These are phyloP conservation scores for Umbelopsis ramanniana DNA, from an alignment of 192 early-diverging fungal species.

Conservation along the genomic window DNA sequence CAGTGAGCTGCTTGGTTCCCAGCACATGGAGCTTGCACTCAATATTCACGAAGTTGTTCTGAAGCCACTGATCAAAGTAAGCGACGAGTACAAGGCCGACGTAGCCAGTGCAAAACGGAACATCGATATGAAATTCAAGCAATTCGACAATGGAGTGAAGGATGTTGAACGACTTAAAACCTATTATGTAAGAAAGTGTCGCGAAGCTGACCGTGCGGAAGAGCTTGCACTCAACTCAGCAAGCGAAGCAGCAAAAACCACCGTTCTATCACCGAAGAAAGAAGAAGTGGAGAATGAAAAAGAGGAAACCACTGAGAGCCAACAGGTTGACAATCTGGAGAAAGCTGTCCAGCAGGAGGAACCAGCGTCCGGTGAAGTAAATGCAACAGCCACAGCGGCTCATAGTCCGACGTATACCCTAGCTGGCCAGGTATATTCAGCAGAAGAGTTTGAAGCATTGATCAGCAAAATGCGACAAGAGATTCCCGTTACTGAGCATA, in stretches of 20 bases:
- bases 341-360: background rate
- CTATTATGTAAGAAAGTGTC: conserved; percentile 53
- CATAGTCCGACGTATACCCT: conserved; percentile 8
- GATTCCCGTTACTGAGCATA: conserved; percentile 66
- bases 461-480: conserved; percentile 60
- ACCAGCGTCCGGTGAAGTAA: background rate
- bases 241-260: background rate
- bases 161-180: conserved; percentile 51
- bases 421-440: conserved; percentile 13
- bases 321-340: background rate
- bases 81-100: conserved; percentile 41
- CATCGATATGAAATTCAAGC: conserved; percentile 52
- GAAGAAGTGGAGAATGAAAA: background rate
- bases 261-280: background rate
- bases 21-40: conserved; percentile 46
- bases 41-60: conserved; percentile 50
- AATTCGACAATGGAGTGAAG: conserved; percentile 47
- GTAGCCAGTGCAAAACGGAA: conserved; percentile 46
- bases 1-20: conserved; percentile 45
- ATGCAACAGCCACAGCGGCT: background rate
- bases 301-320: background rate
- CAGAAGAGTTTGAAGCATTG: conserved; percentile 27
- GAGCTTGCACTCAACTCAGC: conserved; percentile 38
- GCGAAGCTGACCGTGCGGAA: conserved; percentile 69
- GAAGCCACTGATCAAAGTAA: conserved; percentile 52